Evolutionary conservation across 2,329 filamentous ascomycete genomes (phyloP).

Genomic region (Colletotrichum limetticola): DNA sequence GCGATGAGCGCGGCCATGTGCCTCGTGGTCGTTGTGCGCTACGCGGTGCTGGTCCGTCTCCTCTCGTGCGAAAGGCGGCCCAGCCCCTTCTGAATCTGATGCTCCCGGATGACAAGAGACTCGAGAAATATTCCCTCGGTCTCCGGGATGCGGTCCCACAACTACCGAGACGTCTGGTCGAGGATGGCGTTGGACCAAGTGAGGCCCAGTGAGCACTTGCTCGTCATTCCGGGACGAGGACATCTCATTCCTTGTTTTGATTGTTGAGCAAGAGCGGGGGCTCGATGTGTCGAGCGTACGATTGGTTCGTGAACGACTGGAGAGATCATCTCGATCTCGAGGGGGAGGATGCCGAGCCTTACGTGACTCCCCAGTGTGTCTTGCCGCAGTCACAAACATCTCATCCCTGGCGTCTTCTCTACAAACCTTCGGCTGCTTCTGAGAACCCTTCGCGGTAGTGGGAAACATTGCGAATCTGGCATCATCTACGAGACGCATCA

Average conservation of each 20-base stretch:
- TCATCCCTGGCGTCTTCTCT: background rate
- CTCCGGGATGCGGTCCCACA: background rate
- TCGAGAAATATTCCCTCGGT: background rate
- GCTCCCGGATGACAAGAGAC: background rate
- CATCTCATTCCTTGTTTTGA: background rate
- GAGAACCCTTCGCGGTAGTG: background rate
- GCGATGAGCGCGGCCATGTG: background rate
- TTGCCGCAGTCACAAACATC: background rate
- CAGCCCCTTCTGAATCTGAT: background rate
- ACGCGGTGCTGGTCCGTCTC: background rate
- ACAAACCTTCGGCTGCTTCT: background rate
- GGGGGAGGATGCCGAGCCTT: background rate
- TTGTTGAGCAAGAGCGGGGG: background rate
- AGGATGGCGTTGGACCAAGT: background rate
- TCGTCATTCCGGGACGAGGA: background rate
- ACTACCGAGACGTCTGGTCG: background rate
- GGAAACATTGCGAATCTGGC: background rate
- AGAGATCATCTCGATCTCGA: background rate
- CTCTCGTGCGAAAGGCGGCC: slow-evolving; percentile 4
- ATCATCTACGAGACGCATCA: background rate
- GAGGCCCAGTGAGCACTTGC: background rate
- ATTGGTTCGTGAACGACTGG: slow-evolving; percentile 6
- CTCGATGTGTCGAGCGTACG: background rate
- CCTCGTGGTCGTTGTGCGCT: background rate
- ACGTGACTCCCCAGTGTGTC: background rate